Base-by-base conservation (phyloP, 768 basidiomycete genomes). In the Suillus hirtellus region DNA sequence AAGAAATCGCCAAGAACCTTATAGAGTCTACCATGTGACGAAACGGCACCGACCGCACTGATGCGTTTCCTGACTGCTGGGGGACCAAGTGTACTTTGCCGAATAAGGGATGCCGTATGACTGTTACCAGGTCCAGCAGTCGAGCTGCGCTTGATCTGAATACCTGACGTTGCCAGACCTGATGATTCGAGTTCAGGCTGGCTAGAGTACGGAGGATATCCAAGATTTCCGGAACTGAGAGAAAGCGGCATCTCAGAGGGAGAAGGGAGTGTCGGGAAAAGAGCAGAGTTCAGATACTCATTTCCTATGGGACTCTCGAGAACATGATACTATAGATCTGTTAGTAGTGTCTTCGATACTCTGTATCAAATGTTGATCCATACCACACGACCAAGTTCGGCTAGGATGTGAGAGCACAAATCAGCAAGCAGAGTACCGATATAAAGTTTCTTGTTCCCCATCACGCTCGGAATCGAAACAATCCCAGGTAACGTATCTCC, bases 1-100 rank as follows among this genome's bases (percentile, higher is more conserved):
- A 90, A 96, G 67, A 97, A 84, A 73, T 98, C 95, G 1, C 88
- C 96, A 15, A 93, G 82, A 31, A 96, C 82, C 76, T 96, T 98
- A 75, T 87, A 91, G 43, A 96, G 81, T 62, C 96, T 81, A 31
- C 90, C 96, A 75, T 91, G 91, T 3, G 92, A 90, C 10, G 91
- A 90, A 15, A 88, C 85, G 2, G 85, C 84, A 19, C 89, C 86
- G 67, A 88, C 80, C 50, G 82, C 79, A 68, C 86, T 86, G 65
- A 84, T 70, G 42, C 92, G 84, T 69, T 91, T 89, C 74, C 86
- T 87, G 38, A 64, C 61, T 21, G 69, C 63, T 49, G 83, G 78
- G 12, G 79, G 71, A 38, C 71, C 79, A 43, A 89, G 67, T 19
- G 84, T 81, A 1, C 83, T 78, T 69, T 86, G 85, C 17, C 89